These are phyloP conservation scores for Candida boidinii DNA, from an alignment of 805 yeast genomes.

Conservation along the genomic window DNA sequence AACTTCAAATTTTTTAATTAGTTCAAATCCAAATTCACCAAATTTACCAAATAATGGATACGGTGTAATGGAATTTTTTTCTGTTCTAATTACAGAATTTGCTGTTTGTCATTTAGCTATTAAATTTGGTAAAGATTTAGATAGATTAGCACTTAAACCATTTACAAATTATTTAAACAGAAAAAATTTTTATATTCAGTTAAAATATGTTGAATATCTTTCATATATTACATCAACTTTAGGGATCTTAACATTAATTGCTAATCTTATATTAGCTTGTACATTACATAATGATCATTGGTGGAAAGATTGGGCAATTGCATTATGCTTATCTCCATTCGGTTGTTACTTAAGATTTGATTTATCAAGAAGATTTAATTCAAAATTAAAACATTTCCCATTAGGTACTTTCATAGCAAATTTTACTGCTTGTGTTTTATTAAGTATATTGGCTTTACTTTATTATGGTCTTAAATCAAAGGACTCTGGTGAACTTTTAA, in stretches of 20 bases:
- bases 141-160: slow-evolving; percentile 4
- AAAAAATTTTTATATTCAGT: no score
- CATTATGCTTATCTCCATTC: slow-evolving; percentile 60
- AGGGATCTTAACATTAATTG: slow-evolving; percentile 24
- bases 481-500: slow-evolving; percentile 1
- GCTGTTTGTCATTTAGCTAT: slow-evolving; percentile 54
- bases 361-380: no score
- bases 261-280: slow-evolving; percentile 34
- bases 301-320: slow-evolving; percentile 67
- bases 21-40: slow-evolving; percentile 4
- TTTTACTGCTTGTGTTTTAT: slow-evolving; percentile 13
- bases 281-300: slow-evolving; percentile 20
- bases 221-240: slow-evolving; percentile 9
- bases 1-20: slow-evolving; percentile 32
- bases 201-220: no score
- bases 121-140: slow-evolving; percentile 47
- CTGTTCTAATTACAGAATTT: slow-evolving; percentile 53
- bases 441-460: slow-evolving; percentile 14
- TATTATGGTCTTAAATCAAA: slow-evolving; percentile 8
- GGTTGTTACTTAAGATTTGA: slow-evolving; percentile 57
- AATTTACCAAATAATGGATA: slow-evolving; percentile 57
- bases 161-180: no score
- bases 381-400: slow-evolving; percentile 45
- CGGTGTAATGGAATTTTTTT: slow-evolving; percentile 68
- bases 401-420: slow-evolving; percentile 38